Percentiles rank a stretch among this genome's conserved stretches.
Conservation (phyloP, 306 rosid genomes). For the Luffa aegyptiaca region DNA sequence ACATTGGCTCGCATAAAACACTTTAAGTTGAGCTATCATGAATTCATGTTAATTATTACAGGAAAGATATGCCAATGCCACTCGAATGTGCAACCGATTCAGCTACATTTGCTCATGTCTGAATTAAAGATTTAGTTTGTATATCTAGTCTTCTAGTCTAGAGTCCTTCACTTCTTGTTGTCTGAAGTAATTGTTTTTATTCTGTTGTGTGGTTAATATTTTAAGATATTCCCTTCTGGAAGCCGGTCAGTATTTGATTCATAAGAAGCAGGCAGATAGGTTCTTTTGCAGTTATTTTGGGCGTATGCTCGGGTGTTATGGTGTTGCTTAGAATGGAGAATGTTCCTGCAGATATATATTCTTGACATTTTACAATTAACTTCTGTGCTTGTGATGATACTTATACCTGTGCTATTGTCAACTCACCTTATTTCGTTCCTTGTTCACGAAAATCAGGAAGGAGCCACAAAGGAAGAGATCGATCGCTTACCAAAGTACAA, state of each 20-base stretch:
- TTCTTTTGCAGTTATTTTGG: neutral
- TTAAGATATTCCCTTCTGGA: neutral
- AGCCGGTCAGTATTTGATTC: neutral
- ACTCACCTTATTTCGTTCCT: constrained; percentile 12
- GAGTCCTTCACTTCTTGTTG: neutral
- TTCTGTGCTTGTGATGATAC: neutral
- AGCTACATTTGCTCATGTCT: neutral
- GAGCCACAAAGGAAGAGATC: constrained; percentile 83
- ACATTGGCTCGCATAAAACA: neutral
- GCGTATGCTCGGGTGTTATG: neutral
- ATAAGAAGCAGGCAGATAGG: neutral
- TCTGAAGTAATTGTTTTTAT: neutral
- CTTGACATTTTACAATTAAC: neutral
- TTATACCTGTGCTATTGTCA: neutral
- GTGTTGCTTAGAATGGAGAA: too few species aligned
- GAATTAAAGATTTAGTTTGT: neutral
- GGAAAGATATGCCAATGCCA: neutral
- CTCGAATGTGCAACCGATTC: neutral
- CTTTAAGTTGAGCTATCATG: neutral
- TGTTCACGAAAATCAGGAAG: constrained; percentile 49
- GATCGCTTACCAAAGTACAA: constrained; percentile 62
- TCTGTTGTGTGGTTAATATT: neutral
- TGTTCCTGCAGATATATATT: neutral
- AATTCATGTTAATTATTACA: neutral
- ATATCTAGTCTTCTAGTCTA: neutral